A percentile compares a stretch with the other conserved stretches of the same genome.
Conservation (phyloP, 257 asterid species). For the Nicotiana paniculata region DNA sequence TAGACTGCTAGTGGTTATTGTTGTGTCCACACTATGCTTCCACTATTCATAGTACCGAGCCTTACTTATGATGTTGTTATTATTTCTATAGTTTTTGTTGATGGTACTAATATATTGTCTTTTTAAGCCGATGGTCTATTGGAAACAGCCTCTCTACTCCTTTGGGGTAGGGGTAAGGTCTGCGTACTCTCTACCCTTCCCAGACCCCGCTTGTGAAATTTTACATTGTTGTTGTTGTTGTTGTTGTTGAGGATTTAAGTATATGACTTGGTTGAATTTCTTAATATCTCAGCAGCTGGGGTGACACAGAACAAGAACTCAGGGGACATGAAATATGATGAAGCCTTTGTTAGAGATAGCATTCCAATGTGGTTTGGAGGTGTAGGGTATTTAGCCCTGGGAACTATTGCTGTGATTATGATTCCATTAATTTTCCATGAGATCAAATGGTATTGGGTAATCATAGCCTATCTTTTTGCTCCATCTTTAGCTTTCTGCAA, state of each 20-base stretch:
- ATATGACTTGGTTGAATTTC: neutral
- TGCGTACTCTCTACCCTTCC: too few species aligned
- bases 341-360: conserved; percentile 38
- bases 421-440: conserved; percentile 60
- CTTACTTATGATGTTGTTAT: too few species aligned
- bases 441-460: conserved; percentile 66
- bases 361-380: conserved; percentile 58
- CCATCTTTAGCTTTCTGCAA: conserved; percentile 75
- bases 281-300: conserved; percentile 10
- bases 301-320: conserved; percentile 13
- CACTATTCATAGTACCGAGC: too few species aligned
- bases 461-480: conserved; percentile 49
- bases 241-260: neutral
- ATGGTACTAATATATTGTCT: too few species aligned
- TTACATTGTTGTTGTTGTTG: too few species aligned
- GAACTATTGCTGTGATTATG: conserved; percentile 33
- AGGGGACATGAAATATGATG: conserved; percentile 25
- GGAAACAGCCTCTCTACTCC: too few species aligned
- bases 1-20: too few species aligned
- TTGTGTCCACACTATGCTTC: too few species aligned
- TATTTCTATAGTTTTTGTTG: too few species aligned
- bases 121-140: too few species aligned
- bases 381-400: conserved; percentile 38
- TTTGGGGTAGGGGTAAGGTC: too few species aligned
- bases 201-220: too few species aligned